Evolutionary conservation across 2,329 filamentous ascomycete species (phyloP).

Genomic region (Ophiostoma sp.): DNA sequence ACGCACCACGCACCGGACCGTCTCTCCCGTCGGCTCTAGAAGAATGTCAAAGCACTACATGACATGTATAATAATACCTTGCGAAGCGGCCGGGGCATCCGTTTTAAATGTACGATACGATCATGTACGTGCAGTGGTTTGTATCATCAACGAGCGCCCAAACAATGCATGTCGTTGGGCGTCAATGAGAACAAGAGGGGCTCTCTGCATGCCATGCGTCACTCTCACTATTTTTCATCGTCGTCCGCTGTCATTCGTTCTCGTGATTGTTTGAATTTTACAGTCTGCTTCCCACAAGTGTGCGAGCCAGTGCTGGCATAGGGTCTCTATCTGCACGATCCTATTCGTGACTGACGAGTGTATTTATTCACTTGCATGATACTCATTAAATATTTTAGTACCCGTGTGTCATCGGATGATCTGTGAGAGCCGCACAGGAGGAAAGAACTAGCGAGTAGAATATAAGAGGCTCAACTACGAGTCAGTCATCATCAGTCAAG

Average conservation of each 20-base stretch:
- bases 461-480: not conserved
- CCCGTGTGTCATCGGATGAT: not conserved
- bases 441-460: not conserved
- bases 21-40: too few species aligned
- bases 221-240: not conserved
- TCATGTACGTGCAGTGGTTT: not conserved
- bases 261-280: not conserved
- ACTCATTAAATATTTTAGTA: too few species aligned
- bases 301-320: not conserved
- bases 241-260: not conserved
- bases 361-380: not conserved
- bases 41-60: too few species aligned
- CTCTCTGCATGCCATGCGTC: not conserved
- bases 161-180: constrained; percentile 1
- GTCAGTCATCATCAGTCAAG: not conserved
- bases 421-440: not conserved
- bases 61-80: too few species aligned
- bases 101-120: not conserved
- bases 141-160: too few species aligned
- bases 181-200: constrained; percentile 6
- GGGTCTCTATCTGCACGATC: not conserved
- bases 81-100: not conserved
- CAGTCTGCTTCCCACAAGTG: not conserved
- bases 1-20: too few species aligned
- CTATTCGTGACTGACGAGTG: not conserved